Evolutionary conservation across 352 stramenopile genomes (phyloP).

Genomic region (Globisporangium ultimum): DNA sequence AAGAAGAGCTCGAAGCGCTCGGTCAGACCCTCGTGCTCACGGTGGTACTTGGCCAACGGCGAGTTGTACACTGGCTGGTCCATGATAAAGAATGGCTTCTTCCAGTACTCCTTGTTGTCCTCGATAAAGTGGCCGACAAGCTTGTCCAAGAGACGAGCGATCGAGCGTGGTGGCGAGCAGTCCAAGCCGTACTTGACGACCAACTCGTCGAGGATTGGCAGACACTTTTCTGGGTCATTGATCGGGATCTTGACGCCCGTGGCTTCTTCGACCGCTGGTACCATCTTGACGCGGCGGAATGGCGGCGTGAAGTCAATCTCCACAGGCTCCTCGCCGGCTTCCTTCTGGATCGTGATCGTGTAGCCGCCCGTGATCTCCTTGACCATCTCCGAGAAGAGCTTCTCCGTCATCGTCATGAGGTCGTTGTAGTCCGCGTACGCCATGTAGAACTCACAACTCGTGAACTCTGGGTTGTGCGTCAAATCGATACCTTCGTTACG

Average conservation of each 20-base stretch:
- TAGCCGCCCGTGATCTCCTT: constrained; percentile 90
- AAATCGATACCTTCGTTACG: constrained; percentile 98
- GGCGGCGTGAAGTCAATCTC: constrained; percentile 93
- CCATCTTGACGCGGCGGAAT: constrained; percentile 96
- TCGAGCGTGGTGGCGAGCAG: constrained; percentile 64
- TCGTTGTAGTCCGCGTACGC: constrained; percentile 98
- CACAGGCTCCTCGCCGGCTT: constrained; percentile 61
- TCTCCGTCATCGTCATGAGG: constrained; percentile 96
- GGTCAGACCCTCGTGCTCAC: constrained; percentile 89
- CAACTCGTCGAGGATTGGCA: constrained; percentile 57
- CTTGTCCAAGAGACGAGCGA: constrained; percentile 82
- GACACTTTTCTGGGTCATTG: constrained; percentile 55
- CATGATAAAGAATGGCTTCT: constrained; percentile 98
- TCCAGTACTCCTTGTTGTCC: constrained; percentile 81
- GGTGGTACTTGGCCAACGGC: constrained; percentile 97
- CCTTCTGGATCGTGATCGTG: constrained; percentile 89
- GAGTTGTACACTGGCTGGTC: constrained; percentile 98
- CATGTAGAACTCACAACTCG: constrained; percentile 98
- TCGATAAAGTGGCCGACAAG: constrained; percentile 89
- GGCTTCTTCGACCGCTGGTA: constrained; percentile 63
- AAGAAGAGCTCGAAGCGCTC: constrained; percentile 99
- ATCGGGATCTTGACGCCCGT: constrained; percentile 73
- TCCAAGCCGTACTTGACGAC: constrained; percentile 73
- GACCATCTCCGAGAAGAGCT: constrained; percentile 90
- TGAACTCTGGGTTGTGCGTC: constrained; percentile 99